A percentile compares a stretch with the other conserved stretches of the same genome.
phyloP scores from a whole-genome alignment of 2,329 filamentous ascomycete genomes.

The Fusarium sterilihyphosum region DNA sequence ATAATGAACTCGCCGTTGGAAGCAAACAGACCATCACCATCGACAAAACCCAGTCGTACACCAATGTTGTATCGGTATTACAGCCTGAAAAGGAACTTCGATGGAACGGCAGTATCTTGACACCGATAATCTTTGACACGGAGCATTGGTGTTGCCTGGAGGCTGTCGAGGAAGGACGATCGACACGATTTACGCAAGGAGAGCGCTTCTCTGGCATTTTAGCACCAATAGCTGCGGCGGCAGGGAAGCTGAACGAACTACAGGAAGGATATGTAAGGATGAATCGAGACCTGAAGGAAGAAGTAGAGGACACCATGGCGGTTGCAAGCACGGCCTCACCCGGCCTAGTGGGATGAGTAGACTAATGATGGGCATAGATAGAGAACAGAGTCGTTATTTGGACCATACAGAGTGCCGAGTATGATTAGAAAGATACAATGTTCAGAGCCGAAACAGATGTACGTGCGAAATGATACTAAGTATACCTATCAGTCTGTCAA shows the following conservation, averaged over 20 bases:
- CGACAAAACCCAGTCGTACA: background rate
- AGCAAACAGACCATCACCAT: conserved; percentile 8
- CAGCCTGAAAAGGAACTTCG: background rate
- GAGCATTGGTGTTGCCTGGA: conserved; percentile 10
- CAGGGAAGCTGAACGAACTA: background rate
- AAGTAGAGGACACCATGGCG: too few relatives aligned
- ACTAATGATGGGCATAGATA: too few relatives aligned
- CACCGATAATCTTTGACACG: background rate
- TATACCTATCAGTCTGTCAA: too few relatives aligned
- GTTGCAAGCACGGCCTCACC: too few relatives aligned
- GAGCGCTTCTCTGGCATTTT: conserved; percentile 8
- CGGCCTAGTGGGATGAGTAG: too few relatives aligned
- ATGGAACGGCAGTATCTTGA: conserved; percentile 7
- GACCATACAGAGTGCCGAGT: too few relatives aligned
- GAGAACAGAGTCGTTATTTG: too few relatives aligned
- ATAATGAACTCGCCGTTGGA: background rate
- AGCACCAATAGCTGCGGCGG: background rate
- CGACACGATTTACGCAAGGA: background rate
- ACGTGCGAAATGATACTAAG: too few relatives aligned
- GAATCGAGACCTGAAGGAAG: background rate
- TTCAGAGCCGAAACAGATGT: too few relatives aligned
- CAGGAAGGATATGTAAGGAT: background rate
- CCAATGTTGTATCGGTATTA: background rate
- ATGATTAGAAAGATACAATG: too few relatives aligned
- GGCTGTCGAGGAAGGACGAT: accelerated